phyloP scores from a whole-genome alignment of 352 stramenopile genomes.

The Phytophthora ramorum region DNA sequence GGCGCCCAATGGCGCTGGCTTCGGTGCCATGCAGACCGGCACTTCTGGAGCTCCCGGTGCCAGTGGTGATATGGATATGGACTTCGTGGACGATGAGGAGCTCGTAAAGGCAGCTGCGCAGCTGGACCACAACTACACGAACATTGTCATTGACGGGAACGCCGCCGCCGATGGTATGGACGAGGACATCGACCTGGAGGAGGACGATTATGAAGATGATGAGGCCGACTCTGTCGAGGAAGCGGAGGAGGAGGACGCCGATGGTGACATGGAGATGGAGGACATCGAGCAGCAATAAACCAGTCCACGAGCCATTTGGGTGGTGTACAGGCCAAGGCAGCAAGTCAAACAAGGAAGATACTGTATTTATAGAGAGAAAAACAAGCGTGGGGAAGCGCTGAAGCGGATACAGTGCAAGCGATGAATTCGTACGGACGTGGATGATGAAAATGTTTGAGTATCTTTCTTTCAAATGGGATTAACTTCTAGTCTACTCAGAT shows the following conservation, averaged over 20 bases:
- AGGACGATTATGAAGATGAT: conserved; percentile 66
- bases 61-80: conserved; percentile 58
- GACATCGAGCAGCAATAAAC: conserved; percentile 46
- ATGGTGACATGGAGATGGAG: conserved; percentile 83
- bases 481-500: conserved; percentile 41
- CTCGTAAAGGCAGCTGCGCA: conserved; percentile 87
- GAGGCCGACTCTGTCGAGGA: conserved; percentile 73
- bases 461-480: conserved; percentile 43
- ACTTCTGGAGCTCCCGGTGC: conserved; percentile 9
- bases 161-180: conserved; percentile 56
- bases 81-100: conserved; percentile 87
- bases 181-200: conserved; percentile 72
- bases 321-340: conserved; percentile 8
- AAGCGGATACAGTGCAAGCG: conserved; percentile 3
- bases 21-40: conserved; percentile 31
- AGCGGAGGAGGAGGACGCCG: conserved; percentile 71
- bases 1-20: conserved; percentile 18
- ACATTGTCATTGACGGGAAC: conserved; percentile 86
- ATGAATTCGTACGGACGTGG: not conserved
- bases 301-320: conserved; percentile 5
- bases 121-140: conserved; percentile 89
- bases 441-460: conserved; percentile 38
- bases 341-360: conserved; percentile 32
- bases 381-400: conserved; percentile 19
- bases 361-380: conserved; percentile 79